Evolutionary conservation across 1,284 basidiomycete genomes (phyloP), one percentile per base, ranked within the genome.

Genomic region (Garcileccinum viscosum): DNA sequence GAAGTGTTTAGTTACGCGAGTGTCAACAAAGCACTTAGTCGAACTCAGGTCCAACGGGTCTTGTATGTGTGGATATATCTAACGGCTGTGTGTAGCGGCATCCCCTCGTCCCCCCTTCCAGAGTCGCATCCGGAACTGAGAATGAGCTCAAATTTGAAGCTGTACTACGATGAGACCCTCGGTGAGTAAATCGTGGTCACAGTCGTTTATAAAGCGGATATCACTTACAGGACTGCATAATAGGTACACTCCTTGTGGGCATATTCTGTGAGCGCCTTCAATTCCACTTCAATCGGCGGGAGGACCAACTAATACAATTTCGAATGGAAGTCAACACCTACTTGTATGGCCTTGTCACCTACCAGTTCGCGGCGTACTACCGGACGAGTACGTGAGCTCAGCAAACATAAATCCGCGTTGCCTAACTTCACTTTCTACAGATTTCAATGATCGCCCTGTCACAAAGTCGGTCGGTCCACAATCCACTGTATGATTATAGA

Each of bases 281-380:
- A 59, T 15, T 24, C 14, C 44, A 47, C 12, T 24, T n/a, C 11
- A 2, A n/a, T 27, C n/a, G 17, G n/a, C 22, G 14, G 19, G n/a
- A 4, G 14, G 6, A 3, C 22, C 30, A 5, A 38, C 56, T 56
- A 35, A 66, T 11, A 8, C 38, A 30, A 63, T 35, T 38, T 38
- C 17, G 33, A 17, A 33, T 19, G 44, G 37, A 63, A 86, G 85
- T 87, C 71, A 87, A 87, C 69, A 87, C 86, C 5, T 87, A 82
- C 69, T 77, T 87, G 12, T 87, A 85, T 74, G 86, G 86, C 2
- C 77, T 87, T 37, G 86, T 86, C 70, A 81, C 80, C 3, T 86
- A 83, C 72, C 86, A 87, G 70, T 87, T 87, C 67, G 79, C 82
- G 22, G 75, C 77, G 1, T 87, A 87, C 70, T 77, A 81, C 63